phyloP scores from a whole-genome alignment of 306 rosid genomes.

The Inga laurina region DNA sequence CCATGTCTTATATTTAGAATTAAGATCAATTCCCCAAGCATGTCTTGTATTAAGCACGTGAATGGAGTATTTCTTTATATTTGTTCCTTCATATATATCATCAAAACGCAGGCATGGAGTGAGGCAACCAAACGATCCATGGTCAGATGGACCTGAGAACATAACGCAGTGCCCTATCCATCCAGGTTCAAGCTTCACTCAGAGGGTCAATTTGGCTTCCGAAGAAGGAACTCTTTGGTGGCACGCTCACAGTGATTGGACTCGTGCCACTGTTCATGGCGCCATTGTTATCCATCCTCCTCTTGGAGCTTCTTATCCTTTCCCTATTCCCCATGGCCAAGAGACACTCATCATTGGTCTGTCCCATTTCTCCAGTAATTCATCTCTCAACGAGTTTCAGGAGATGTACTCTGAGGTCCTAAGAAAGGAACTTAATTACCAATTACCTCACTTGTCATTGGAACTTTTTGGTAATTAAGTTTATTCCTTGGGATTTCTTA shows the following conservation, averaged over 20 bases:
- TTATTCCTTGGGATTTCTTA: too few relatives aligned
- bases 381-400: not conserved
- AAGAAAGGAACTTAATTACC: too few relatives aligned
- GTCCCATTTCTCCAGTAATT: not conserved
- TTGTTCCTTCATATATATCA: too few relatives aligned
- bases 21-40: too few relatives aligned
- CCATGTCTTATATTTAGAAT: too few relatives aligned
- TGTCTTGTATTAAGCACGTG: too few relatives aligned
- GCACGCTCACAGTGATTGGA: constrained; percentile 40
- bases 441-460: too few relatives aligned
- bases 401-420: too few relatives aligned
- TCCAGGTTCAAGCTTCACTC: constrained; percentile 36
- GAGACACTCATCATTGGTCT: constrained; percentile 39
- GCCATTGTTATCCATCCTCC: constrained; percentile 45
- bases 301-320: constrained; percentile 38
- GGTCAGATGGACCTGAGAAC: constrained; percentile 39
- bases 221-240: constrained; percentile 43
- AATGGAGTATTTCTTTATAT: too few relatives aligned
- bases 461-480: too few relatives aligned
- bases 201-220: constrained; percentile 29
- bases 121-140: constrained; percentile 35
- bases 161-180: constrained; percentile 41
- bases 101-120: constrained; percentile 42
- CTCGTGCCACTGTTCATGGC: constrained; percentile 52
- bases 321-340: constrained; percentile 32